These are phyloP conservation scores for Suillus bovinus DNA, from an alignment of 768 basidiomycete genomes.

Conservation along the genomic window DNA sequence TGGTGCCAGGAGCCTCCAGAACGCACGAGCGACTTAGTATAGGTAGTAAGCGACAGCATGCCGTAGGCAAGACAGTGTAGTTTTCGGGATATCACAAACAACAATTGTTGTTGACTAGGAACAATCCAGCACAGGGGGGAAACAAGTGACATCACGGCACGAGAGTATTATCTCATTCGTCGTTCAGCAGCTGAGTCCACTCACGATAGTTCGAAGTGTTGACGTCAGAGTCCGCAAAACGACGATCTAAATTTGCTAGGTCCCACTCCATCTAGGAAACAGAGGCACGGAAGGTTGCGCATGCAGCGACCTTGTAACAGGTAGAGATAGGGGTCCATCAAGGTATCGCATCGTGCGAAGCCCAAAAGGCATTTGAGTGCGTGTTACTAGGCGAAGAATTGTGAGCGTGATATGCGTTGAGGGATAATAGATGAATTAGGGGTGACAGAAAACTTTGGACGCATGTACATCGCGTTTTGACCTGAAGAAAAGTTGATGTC, in stretches of 20 bases:
- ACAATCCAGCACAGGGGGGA: background rate
- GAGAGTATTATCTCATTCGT: background rate
- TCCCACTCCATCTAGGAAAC: background rate
- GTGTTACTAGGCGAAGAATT: background rate
- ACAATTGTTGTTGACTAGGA: background rate
- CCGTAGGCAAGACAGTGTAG: background rate
- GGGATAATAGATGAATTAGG: background rate
- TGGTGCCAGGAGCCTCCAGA: background rate
- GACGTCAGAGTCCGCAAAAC: background rate
- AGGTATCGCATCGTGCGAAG: conserved; percentile 1
- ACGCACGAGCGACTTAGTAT: background rate
- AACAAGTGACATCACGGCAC: background rate
- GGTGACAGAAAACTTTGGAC: background rate
- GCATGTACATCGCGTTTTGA: background rate
- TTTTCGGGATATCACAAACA: too few species aligned
- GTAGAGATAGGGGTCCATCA: conserved; percentile 28
- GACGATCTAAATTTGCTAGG: background rate
- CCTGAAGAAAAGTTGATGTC: background rate
- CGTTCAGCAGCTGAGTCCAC: background rate
- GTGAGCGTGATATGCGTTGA: too few species aligned
- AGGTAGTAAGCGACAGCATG: background rate
- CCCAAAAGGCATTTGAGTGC: background rate
- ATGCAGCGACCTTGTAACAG: conserved; percentile 14
- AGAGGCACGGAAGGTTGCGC: background rate
- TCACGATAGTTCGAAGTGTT: background rate